Evolutionary conservation across 768 basidiomycete species (phyloP).

Genomic region (Strobilomyces confusus): DNA sequence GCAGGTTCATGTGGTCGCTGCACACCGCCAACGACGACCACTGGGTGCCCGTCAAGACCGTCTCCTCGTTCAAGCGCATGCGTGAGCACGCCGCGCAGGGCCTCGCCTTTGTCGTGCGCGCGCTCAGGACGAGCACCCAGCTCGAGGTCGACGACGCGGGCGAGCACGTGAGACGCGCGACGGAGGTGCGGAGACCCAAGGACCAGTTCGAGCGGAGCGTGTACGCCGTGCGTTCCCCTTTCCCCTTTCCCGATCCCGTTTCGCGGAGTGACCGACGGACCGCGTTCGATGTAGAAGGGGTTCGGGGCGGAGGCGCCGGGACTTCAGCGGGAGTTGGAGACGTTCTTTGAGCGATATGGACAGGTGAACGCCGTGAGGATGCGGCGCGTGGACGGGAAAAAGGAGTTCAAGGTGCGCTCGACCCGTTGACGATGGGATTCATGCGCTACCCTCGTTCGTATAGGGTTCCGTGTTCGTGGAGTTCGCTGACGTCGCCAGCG

Average conservation of each 20-base stretch:
- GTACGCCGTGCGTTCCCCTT: constrained; percentile 70
- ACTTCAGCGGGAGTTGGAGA: constrained; percentile 71
- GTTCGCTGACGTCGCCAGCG: constrained; percentile 66
- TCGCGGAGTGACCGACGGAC: neutral
- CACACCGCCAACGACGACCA: constrained; percentile 78
- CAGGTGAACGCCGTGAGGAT: constrained; percentile 79
- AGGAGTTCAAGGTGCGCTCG: constrained; percentile 77
- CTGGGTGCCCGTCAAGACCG: constrained; percentile 84
- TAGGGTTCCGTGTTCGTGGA: constrained; percentile 94
- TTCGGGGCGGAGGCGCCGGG: constrained; percentile 65
- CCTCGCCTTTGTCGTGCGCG: constrained; percentile 62
- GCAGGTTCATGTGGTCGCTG: constrained; percentile 92
- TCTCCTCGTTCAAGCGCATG: constrained; percentile 96
- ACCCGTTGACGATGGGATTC: neutral
- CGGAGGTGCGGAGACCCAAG: constrained; percentile 74
- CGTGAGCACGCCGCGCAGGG: constrained; percentile 60
- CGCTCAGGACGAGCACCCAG: constrained; percentile 49
- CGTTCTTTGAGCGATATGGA: constrained; percentile 77
- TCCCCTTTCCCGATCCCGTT: neutral
- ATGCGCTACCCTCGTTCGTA: neutral
- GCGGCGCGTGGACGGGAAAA: constrained; percentile 73
- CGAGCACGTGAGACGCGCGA: constrained; percentile 67
- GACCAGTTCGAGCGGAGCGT: constrained; percentile 79
- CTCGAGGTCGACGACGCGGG: constrained; percentile 76
- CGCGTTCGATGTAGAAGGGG: constrained; percentile 62